Conservation (phyloP, 768 basidiomycete genomes). For the Tulasnella sp. region DNA sequence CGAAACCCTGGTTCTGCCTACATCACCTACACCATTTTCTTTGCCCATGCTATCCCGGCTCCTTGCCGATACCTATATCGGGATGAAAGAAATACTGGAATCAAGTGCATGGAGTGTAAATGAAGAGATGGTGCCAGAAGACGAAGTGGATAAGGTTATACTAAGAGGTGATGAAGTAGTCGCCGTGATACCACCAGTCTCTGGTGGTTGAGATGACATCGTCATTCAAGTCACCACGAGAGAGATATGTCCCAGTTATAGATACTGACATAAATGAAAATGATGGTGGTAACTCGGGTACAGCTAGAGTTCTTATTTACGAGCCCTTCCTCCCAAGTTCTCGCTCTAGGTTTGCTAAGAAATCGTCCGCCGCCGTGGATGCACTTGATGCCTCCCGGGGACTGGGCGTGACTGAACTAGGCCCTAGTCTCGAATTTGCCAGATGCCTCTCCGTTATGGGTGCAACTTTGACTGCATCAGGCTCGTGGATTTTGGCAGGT, state of each 20-base stretch:
- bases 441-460: too few species aligned
- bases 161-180: slow-evolving; percentile 6
- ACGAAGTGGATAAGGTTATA: neutral
- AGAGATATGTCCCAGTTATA: too few species aligned
- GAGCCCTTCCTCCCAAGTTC: too few species aligned
- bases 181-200: slow-evolving; percentile 11
- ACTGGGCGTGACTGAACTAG: neutral
- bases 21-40: neutral
- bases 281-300: too few species aligned
- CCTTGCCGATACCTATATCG: neutral
- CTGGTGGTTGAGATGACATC: slow-evolving; percentile 9
- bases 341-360: slow-evolving; percentile 5
- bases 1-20: slow-evolving; percentile 2
- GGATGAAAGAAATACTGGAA: neutral
- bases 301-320: too few species aligned
- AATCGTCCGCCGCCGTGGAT: slow-evolving; percentile 7
- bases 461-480: neutral
- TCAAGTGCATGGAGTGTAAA: slow-evolving; percentile 5
- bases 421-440: too few species aligned
- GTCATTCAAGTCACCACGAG: too few species aligned
- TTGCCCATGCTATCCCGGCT: neutral
- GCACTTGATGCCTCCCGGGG: neutral
- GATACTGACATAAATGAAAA: too few species aligned
- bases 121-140: neutral
- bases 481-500: neutral